Evolutionary conservation across 2,329 filamentous ascomycete species (phyloP), one percentile per base, ranked within the genome.

Genomic region (Colletotrichum agaves): DNA sequence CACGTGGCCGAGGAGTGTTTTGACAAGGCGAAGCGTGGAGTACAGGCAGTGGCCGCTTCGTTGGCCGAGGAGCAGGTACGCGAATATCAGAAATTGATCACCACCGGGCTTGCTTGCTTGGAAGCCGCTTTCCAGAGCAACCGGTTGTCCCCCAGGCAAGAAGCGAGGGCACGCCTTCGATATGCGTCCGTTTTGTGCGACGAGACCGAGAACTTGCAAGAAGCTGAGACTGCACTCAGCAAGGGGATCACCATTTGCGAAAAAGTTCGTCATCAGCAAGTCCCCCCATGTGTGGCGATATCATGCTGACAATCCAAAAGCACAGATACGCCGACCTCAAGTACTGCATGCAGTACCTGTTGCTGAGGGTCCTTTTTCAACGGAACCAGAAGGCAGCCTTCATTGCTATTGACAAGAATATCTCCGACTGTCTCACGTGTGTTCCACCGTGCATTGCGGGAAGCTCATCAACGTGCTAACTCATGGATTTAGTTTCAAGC

Each of bases 1-100:
- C 87, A 86, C n/a, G 83, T 93, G 13, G 91, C 91, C 2, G 91
- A 95, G 73, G 91, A 95, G 71, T 93, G 92, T 73, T 88, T 94
- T 59, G 80, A 81, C 27, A 89, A 88, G 60, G 92, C 92, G 15
- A 87, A 90, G 67, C 77, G 78, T 2, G 83, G 88, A 65, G 84
- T 84, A 1, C 79, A 83, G 3, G 73, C 79, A 1, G 77, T 88
- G 2, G 84, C 86, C 17, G 78, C 80, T 17, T 80, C 84, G 2
- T 82, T 86, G 59, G 82, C 86, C 61, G 78, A 85, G 60, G 76
- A 79, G 39, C 81, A 84, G 43, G 75, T 92, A 8, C 83, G 87
- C n/a, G 84, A 89, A 69, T 94, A 94, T 73, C 88, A 93, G 72
- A 90, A 88, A 70, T 76, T 94, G 58, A 87, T 95, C 71, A 87